These are phyloP conservation scores for Phytophthora agathidicida DNA, from an alignment of 352 stramenopile genomes.

Conservation along the genomic window DNA sequence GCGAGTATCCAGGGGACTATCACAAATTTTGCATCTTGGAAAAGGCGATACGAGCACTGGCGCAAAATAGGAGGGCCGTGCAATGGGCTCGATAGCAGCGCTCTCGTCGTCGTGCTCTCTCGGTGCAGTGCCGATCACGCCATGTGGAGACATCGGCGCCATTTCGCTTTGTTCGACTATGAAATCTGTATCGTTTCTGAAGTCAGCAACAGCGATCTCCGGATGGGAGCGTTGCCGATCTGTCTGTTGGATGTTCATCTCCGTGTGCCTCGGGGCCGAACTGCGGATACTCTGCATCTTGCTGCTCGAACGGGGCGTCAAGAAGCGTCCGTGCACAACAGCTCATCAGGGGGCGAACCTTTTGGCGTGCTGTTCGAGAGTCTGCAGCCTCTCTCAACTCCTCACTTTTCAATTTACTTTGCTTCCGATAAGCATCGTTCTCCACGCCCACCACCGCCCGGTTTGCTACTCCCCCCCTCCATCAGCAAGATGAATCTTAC, in stretches of 20 bases:
- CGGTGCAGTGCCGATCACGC: slow-evolving; percentile 24
- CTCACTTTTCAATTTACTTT: slow-evolving; percentile 40
- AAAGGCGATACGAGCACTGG: slow-evolving; percentile 13
- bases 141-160: slow-evolving; percentile 13
- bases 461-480: slow-evolving; percentile 12
- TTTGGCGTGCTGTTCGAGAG: slow-evolving; percentile 17
- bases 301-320: slow-evolving; percentile 16
- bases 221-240: slow-evolving; percentile 17
- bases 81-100: neutral
- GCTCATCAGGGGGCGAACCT: neutral
- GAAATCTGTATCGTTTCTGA: slow-evolving; percentile 22
- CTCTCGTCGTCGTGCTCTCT: slow-evolving; percentile 15
- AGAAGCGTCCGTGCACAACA: slow-evolving; percentile 8
- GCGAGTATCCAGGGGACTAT: slow-evolving; percentile 16
- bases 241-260: slow-evolving; percentile 31
- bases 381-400: neutral
- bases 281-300: slow-evolving; percentile 24
- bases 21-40: slow-evolving; percentile 15
- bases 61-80: slow-evolving; percentile 9
- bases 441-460: slow-evolving; percentile 9
- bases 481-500: slow-evolving; percentile 38
- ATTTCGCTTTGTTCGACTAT: slow-evolving; percentile 27
- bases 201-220: slow-evolving; percentile 7
- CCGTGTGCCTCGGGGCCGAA: slow-evolving; percentile 19
- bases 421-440: slow-evolving; percentile 30